Percentiles rank a stretch among this genome's conserved stretches.
phyloP scores from a whole-genome alignment of 73 alveolate genomes.

The Blepharisma japonicum region DNA sequence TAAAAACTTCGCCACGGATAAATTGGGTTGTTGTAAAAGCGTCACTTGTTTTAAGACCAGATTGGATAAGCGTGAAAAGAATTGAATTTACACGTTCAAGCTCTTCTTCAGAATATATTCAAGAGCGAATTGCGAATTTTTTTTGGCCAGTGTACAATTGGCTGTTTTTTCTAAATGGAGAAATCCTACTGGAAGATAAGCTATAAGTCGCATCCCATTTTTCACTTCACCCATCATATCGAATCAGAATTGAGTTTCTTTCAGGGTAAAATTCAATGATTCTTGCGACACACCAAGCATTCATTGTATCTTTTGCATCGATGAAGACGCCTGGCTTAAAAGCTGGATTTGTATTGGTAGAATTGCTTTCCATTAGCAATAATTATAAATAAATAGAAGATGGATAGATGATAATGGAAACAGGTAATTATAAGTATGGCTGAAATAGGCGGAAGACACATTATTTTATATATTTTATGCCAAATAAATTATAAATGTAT shows the following conservation, averaged over 20 bases:
- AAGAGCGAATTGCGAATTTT: conserved; percentile 45
- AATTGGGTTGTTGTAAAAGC: conserved; percentile 44
- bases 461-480: no score
- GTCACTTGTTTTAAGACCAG: conserved; percentile 19
- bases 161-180: conserved; percentile 54
- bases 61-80: background rate
- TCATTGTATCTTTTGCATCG: conserved; percentile 60
- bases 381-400: no score
- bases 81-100: background rate
- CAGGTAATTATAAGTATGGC: no score
- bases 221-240: conserved; percentile 63
- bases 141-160: conserved; percentile 60
- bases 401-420: no score
- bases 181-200: conserved; percentile 38
- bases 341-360: no score
- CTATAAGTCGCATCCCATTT: conserved; percentile 51
- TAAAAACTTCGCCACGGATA: conserved; percentile 58
- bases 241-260: conserved; percentile 29
- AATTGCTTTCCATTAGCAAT: no score
- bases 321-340: conserved; percentile 29
- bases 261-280: conserved; percentile 42
- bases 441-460: no score
- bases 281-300: conserved; percentile 62
- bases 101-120: conserved; percentile 16
- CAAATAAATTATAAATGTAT: no score